Base-by-base conservation (phyloP, 164 flowering plant species). In the Malania oleifera region DNA sequence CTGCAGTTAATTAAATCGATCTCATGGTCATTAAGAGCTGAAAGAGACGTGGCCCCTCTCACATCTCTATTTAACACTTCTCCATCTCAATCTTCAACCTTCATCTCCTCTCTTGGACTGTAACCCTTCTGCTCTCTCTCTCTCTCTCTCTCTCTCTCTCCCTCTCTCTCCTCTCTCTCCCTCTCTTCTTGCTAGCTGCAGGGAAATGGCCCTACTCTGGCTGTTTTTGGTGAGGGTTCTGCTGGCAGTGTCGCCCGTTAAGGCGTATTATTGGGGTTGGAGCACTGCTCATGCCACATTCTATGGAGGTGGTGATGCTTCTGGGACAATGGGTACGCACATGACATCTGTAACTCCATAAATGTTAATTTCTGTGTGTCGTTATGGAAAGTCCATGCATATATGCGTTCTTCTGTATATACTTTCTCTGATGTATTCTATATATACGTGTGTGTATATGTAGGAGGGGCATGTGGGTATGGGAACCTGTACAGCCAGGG, bases 381-480 rank as follows among this genome's bases (percentile, higher is more conserved):
- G n/a, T n/a, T n/a, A n/a, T n/a, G n/a, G n/a, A n/a, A n/a, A n/a
- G n/a, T n/a, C n/a, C n/a, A n/a, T n/a, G n/a, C n/a, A n/a, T n/a
- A n/a, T n/a, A n/a, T n/a, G n/a, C n/a, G n/a, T n/a, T 41, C 6
- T 1, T 18, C 40, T 40, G 5, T 47, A 13, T 18, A 34, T 51
- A 12, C 7, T 51, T 11, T 52, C 37, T 55, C 5, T 20, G n/a
- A n/a, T n/a, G n/a, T n/a, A n/a, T n/a, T n/a, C n/a, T n/a, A n/a
- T n/a, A n/a, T n/a, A n/a, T n/a, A n/a, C n/a, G n/a, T n/a, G n/a
- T 18, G 31, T 47, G 7, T 28, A 61, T 20, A 31, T 59, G 25
- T 46, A 86, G 92, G 92, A 38, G 92, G 92, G 46, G 92, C 92
- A 41, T 86, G 92, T 74, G 92, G 92, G 13, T 86, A 82, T 70